A percentile compares a stretch with the other conserved stretches of the same genome.
Evolutionary conservation across 2,329 filamentous ascomycete genomes (phyloP).

Genomic region (Purpureocillium takamizusanense): DNA sequence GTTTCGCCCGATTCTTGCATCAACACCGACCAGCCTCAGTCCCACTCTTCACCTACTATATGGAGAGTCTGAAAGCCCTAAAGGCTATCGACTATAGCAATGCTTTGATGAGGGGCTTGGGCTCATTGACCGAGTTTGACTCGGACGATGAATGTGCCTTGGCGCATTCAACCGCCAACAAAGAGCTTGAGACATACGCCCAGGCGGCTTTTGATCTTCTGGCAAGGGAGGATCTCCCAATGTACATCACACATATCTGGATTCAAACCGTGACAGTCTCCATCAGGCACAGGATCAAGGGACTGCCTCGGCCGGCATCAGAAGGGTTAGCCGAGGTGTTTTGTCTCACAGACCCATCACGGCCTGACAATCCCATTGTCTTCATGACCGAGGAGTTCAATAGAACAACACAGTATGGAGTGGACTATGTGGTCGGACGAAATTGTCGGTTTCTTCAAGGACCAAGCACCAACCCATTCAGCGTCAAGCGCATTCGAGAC

Average conservation of each 20-base stretch:
- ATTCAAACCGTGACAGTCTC: constrained; percentile 58
- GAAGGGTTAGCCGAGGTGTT: constrained; percentile 70
- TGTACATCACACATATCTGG: constrained; percentile 61
- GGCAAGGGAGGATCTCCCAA: constrained; percentile 58
- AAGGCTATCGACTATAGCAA: constrained; percentile 65
- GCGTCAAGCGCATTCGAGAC: constrained; percentile 51
- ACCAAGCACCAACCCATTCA: constrained; percentile 57
- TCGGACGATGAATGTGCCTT: constrained; percentile 7
- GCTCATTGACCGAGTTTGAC: constrained; percentile 5
- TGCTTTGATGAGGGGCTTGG: constrained; percentile 23
- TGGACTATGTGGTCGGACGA: constrained; percentile 57
- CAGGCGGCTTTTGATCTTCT: constrained; percentile 53
- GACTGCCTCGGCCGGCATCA: constrained; percentile 57
- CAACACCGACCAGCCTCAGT: constrained; percentile 52
- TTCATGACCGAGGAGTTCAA: constrained; percentile 72
- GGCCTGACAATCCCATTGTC: constrained; percentile 64
- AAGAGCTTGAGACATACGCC: constrained; percentile 51
- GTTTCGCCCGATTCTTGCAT: constrained; percentile 60
- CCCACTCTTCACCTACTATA: constrained; percentile 59
- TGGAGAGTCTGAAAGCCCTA: constrained; percentile 62
- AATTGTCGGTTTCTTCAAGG: constrained; percentile 76
- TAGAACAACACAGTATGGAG: constrained; percentile 61
- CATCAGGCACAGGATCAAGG: constrained; percentile 57
- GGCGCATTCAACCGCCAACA: constrained; percentile 38
- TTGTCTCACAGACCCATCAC: constrained; percentile 64